Evolutionary conservation across 306 rosid species (phyloP), one percentile per base, ranked within the genome.

Genomic region (Gastrolobium villosum): DNA sequence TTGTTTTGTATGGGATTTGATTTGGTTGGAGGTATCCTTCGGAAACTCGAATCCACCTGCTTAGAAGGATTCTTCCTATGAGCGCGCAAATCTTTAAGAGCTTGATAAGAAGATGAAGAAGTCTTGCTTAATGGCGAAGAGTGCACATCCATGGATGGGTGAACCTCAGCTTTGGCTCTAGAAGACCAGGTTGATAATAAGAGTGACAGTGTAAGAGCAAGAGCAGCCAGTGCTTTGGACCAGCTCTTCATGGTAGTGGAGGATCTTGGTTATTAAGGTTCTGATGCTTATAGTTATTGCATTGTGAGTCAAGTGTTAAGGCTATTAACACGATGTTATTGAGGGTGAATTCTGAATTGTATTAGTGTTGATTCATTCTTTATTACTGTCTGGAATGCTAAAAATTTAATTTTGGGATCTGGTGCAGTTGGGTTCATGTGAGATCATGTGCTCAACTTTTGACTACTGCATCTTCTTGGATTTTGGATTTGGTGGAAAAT

Each of bases 1-100:
- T 85, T 89, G 88, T 92, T 90, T 66, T 89, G 90, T 43, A 75
- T 85, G 60, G 91, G 94, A 79, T 92, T 91, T 36, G 94, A 80
- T 41, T 63, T 71, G 79, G 87, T 88, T 46, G 90, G 94, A 13
- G 94, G 94, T 50, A 90, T 90, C 68, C 64, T 82, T 76, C 89
- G 76, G 73, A 89, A 90, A 72, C 88, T 46, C 0, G 94, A 82
- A 50, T 66, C 73, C 53, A 81, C 69, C 79, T 82, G 81, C 89
- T 85, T 76, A 7, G 83, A 71, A 52, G 85, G 85, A 64, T 48
- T 78, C 83, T 85, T 85, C 76, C 73, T 79, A n/a, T 62, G 40
- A 8, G 65, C 49, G 61, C 62, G 86, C 82, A 86, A 82, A 65
- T 72, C 82, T 48, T 66, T 75, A 36, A 65, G 46, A 43, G 86